These are phyloP conservation scores for Sclerotinia sclerotiorum DNA, from an alignment of 2,329 filamentous ascomycete species.

Conservation along the genomic window DNA sequence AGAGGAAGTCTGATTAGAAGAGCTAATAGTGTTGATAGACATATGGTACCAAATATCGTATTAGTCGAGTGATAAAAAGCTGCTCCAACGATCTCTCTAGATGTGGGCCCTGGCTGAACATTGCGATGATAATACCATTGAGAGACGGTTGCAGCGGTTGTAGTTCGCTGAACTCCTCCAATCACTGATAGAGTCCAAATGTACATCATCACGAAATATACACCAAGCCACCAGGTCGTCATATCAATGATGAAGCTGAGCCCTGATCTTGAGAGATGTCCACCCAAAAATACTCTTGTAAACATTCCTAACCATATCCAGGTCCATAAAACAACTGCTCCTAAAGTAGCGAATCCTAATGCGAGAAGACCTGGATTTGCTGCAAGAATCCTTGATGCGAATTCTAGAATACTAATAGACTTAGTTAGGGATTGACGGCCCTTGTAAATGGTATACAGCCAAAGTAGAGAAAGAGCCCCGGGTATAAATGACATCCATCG, in stretches of 20 bases:
- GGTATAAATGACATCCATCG: conserved; percentile 81
- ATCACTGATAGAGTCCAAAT: conserved; percentile 91
- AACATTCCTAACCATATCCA: conserved; percentile 99
- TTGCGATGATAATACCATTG: conserved; percentile 99
- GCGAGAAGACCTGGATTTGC: conserved; percentile 80
- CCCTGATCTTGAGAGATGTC: conserved; percentile 66
- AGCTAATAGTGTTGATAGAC: conserved; percentile 78
- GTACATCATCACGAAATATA: conserved; percentile 89
- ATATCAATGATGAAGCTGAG: conserved; percentile 77
- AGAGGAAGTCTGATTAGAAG: conserved; percentile 82
- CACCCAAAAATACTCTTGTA: conserved; percentile 90
- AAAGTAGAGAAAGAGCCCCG: conserved; percentile 68
- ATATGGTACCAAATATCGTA: conserved; percentile 89
- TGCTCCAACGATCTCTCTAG: conserved; percentile 77
- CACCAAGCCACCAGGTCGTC: conserved; percentile 93
- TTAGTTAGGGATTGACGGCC: conserved; percentile 78
- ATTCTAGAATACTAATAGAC: conserved; percentile 86
- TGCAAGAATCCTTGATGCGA: conserved; percentile 81
- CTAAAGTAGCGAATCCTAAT: conserved; percentile 78
- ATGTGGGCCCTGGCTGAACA: conserved; percentile 72
- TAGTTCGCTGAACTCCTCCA: conserved; percentile 83
- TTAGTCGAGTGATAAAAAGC: conserved; percentile 79
- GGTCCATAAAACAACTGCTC: conserved; percentile 79
- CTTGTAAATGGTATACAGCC: conserved; percentile 80
- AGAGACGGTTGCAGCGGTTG: conserved; percentile 90